Percentiles rank a stretch among this genome's conserved stretches.
Conservation (phyloP, 2,329 filamentous ascomycete genomes). For the Neoarthrinium moseri region DNA sequence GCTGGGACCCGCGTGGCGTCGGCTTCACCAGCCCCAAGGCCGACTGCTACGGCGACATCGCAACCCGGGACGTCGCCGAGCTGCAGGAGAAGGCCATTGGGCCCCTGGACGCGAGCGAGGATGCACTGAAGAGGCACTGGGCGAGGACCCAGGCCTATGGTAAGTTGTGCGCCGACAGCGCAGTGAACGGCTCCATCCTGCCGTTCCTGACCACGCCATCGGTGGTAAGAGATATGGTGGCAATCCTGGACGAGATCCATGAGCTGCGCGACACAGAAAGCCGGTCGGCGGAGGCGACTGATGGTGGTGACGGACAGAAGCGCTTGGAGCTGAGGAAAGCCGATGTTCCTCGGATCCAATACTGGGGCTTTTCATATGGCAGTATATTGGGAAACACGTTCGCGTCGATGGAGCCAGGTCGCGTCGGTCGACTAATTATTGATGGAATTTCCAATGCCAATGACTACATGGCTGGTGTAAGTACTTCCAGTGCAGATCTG, state of each 20-base stretch:
- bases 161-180: conserved; percentile 24
- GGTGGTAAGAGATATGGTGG: conserved; percentile 42
- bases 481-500: conserved; percentile 9
- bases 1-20: conserved; percentile 44
- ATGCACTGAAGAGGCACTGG: conserved; percentile 23
- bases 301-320: background rate
- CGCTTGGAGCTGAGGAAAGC: background rate
- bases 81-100: conserved; percentile 29
- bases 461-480: conserved; percentile 32
- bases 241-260: conserved; percentile 39
- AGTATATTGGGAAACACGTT: conserved; percentile 43
- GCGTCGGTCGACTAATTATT: conserved; percentile 39
- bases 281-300: background rate
- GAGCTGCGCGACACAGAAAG: conserved; percentile 22
- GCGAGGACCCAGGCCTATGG: conserved; percentile 25
- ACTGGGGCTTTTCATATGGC: conserved; percentile 51
- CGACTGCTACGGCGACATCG: conserved; percentile 34
- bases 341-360: conserved; percentile 30
- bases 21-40: conserved; percentile 33
- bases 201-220: conserved; percentile 33
- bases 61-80: conserved; percentile 23
- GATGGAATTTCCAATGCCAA: conserved; percentile 36
- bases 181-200: conserved; percentile 25
- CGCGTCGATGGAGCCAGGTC: conserved; percentile 39
- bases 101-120: conserved; percentile 15